Evolutionary conservation across 805 yeast genomes (phyloP), one percentile per base, ranked within the genome.

Genomic region (Yamadazyma kitorensis): DNA sequence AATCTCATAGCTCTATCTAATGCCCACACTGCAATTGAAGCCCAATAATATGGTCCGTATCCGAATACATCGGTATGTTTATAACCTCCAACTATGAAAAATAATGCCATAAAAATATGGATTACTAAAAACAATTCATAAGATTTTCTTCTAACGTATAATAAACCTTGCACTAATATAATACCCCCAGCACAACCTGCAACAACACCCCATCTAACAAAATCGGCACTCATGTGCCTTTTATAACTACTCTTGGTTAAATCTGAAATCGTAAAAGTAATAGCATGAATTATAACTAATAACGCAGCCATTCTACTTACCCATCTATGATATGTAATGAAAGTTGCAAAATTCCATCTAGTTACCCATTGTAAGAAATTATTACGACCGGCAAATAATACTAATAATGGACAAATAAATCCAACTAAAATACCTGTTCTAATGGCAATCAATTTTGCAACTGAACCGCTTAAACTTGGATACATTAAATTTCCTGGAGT

Each of bases 311-410:
- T 54, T 41, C 85, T 63, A 1, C 78, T 69, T 6, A 76, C 42
- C 59, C 82, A 79, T 33, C 81, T 67, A 51, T 80, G 86, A 47
- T 70, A 74, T 19, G 73, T 59, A 29, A 78, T 62, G 49, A 76
- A 80, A 15, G 80, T 65, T 0, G 80, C 57, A 36, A 44, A 66
- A 36, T 49, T 64, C 66, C 57, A 61, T 32, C 89, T 86, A 0
- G 89, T 74, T 2, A 80, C 35, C 51, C 60, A 61, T 40, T 74
- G 70, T 44, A 83, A 61, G 16, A 85, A 75, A 47, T 82, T 85
- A 54, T 84, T 85, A 45, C 93, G 64, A 14, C 82, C 81, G 4
- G 86, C 88, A 55, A 84, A 80, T 32, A 82, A 54, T 38, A 75
- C 72, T 10, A 78, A 54, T 6, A 75, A 56, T 1, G 91, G 89